These are phyloP conservation scores for Diplodia mutila DNA, from an alignment of 2,329 filamentous ascomycete species.

Conservation along the genomic window DNA sequence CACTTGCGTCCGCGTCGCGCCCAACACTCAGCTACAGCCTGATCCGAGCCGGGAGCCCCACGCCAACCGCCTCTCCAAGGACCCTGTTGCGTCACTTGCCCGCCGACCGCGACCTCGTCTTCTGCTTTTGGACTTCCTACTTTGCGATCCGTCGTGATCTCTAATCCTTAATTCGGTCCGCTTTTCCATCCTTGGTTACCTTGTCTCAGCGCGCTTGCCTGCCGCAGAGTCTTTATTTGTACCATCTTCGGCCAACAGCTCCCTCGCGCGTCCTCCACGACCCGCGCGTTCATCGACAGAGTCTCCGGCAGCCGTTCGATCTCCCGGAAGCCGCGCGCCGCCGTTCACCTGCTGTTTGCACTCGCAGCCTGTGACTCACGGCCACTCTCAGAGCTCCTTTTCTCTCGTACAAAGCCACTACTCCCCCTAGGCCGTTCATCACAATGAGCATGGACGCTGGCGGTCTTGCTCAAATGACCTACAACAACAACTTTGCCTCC, in stretches of 20 bases:
- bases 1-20: conserved; percentile 11
- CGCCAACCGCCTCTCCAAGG: conserved; percentile 3
- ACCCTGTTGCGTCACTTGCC: conserved; percentile 17
- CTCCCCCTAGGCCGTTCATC: conserved; percentile 37
- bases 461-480: conserved; percentile 99
- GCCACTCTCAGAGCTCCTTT: conserved; percentile 39
- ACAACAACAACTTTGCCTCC: conserved; percentile 66
- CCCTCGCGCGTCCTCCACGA: background rate
- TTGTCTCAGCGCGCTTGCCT: background rate
- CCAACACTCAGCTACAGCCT: conserved; percentile 5
- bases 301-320: conserved; percentile 26
- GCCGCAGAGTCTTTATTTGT: conserved; percentile 17
- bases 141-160: conserved; percentile 17
- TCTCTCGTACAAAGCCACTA: conserved; percentile 31
- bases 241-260: conserved; percentile 3
- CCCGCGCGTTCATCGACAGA: conserved; percentile 16
- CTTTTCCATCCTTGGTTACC: conserved; percentile 4
- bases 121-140: conserved; percentile 18
- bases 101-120: conserved; percentile 10
- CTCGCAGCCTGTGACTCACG: conserved; percentile 22
- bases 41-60: background rate
- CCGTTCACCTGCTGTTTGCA: conserved; percentile 28
- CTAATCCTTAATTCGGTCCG: conserved; percentile 25
- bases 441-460: conserved; percentile 81
- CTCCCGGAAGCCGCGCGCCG: background rate